Conservation (phyloP, 2,329 filamentous ascomycete genomes). For the Penicillium sp. region DNA sequence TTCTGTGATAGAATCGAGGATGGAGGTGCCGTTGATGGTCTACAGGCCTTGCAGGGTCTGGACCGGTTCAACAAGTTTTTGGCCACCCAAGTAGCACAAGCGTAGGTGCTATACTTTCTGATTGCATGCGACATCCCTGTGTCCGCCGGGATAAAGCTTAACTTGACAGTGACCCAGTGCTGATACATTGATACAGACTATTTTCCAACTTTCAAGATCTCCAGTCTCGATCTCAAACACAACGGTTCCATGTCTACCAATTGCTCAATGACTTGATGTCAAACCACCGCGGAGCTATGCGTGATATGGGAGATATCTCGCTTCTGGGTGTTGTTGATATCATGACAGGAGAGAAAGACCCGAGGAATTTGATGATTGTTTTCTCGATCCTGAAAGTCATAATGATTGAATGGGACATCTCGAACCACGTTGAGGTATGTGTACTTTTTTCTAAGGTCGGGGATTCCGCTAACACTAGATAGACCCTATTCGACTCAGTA, state of each 20-base stretch:
- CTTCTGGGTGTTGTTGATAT: constrained; percentile 55
- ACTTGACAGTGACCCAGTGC: background rate
- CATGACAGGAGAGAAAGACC: constrained; percentile 61
- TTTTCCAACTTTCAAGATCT: constrained; percentile 49
- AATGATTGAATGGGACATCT: constrained; percentile 60
- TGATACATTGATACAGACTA: constrained; percentile 31
- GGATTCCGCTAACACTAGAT: constrained; percentile 13
- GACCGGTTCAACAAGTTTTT: constrained; percentile 53
- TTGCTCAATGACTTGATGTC: constrained; percentile 55
- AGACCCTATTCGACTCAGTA: constrained; percentile 56
- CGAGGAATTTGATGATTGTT: constrained; percentile 60
- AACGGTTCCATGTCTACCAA: constrained; percentile 55
- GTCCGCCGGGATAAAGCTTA: constrained; percentile 9
- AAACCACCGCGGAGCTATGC: constrained; percentile 52
- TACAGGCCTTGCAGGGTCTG: constrained; percentile 51
- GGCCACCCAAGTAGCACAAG: constrained; percentile 46
- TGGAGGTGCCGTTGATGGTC: constrained; percentile 51
- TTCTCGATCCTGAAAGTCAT: constrained; percentile 60
- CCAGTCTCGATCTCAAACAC: constrained; percentile 54
- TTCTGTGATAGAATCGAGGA: constrained; percentile 57
- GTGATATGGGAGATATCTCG: constrained; percentile 52
- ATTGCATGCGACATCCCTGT: constrained; percentile 1
- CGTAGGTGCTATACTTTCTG: constrained; percentile 34
- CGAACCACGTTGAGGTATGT: constrained; percentile 49
- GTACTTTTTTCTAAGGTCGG: background rate